Percentiles rank a stretch among this genome's conserved stretches.
Evolutionary conservation across 768 basidiomycete species (phyloP).

Genomic region (Hysterangium stoloniferum): DNA sequence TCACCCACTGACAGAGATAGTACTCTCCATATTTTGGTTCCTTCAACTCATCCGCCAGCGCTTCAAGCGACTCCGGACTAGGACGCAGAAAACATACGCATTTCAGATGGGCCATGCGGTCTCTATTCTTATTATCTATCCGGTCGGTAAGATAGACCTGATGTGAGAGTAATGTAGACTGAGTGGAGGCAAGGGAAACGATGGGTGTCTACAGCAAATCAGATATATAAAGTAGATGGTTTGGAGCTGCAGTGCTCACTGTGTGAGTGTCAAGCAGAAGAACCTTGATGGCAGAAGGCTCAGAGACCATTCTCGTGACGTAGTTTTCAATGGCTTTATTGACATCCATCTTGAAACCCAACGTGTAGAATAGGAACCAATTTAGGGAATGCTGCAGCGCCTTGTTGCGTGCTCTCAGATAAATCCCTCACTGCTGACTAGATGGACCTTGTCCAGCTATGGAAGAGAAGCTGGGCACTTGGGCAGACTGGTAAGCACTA

Average conservation of each 20-base stretch:
- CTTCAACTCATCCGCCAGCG: constrained; percentile 73
- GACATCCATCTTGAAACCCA: constrained; percentile 65
- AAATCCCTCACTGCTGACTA: no score
- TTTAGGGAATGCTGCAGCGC: no score
- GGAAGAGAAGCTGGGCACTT: no score
- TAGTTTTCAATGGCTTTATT: constrained; percentile 94
- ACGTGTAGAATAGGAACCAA: no score
- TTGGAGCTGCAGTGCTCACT: constrained; percentile 45
- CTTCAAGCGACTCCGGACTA: constrained; percentile 73
- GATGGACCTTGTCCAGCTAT: no score
- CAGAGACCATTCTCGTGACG: constrained; percentile 79
- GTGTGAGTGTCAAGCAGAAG: constrained; percentile 92
- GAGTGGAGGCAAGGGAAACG: constrained; percentile 89
- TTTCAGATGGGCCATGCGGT: constrained; percentile 93
- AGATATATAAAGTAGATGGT: no score
- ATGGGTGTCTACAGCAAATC: constrained; percentile 72
- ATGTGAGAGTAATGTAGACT: constrained; percentile 86
- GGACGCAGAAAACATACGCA: constrained; percentile 91
- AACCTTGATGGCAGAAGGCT: constrained; percentile 89
- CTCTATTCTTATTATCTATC: constrained; percentile 89
- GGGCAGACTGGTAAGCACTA: no score
- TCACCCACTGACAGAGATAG: constrained; percentile 96
- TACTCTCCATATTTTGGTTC: constrained; percentile 97
- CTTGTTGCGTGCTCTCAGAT: no score
- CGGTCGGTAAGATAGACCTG: constrained; percentile 98